phyloP scores from a whole-genome alignment of 495 filamentous ascomycete species.

The Penicillium longicatenatum region DNA sequence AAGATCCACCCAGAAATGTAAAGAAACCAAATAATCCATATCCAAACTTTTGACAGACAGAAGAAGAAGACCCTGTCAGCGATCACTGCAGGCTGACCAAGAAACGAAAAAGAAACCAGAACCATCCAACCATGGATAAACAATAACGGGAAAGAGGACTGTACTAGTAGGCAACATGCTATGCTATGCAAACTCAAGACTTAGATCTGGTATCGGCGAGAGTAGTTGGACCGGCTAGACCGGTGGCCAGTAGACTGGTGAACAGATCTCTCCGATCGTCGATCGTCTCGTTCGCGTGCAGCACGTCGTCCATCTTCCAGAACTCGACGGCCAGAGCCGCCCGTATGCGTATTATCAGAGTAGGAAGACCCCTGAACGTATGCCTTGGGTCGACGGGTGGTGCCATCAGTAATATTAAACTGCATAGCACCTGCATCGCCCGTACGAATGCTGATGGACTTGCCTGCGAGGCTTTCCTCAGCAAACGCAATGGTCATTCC shows the following conservation, averaged over 20 bases:
- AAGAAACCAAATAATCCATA: slow-evolving; percentile 8
- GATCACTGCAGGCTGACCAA: slow-evolving; percentile 1
- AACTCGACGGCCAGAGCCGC: slow-evolving; percentile 30
- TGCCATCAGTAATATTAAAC: slow-evolving; percentile 38
- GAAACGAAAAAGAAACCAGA: slow-evolving; percentile 9
- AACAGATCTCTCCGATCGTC: slow-evolving; percentile 42
- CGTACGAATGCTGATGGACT: slow-evolving; percentile 45
- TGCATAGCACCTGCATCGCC: slow-evolving; percentile 41
- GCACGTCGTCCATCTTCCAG: slow-evolving; percentile 33
- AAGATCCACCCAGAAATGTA: slow-evolving; percentile 3
- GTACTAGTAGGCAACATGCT: not conserved
- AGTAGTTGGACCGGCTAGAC: slow-evolving; percentile 43
- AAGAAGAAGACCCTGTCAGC: slow-evolving; percentile 13
- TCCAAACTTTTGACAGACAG: slow-evolving; percentile 19
- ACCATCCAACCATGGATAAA: slow-evolving; percentile 3
- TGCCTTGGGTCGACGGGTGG: slow-evolving; percentile 36
- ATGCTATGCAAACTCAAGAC: not conserved
- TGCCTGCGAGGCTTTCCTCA: slow-evolving; percentile 39
- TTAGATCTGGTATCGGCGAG: slow-evolving; percentile 19
- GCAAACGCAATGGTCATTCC: slow-evolving; percentile 47
- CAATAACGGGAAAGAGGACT: not conserved
- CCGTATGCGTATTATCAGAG: slow-evolving; percentile 40
- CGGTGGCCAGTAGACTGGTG: slow-evolving; percentile 20
- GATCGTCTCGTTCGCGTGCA: slow-evolving; percentile 31
- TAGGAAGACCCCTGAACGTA: slow-evolving; percentile 37